Evolutionary conservation across 108 stramenopile genomes (phyloP).

Genomic region (Cyclostephanos invisitatus): DNA sequence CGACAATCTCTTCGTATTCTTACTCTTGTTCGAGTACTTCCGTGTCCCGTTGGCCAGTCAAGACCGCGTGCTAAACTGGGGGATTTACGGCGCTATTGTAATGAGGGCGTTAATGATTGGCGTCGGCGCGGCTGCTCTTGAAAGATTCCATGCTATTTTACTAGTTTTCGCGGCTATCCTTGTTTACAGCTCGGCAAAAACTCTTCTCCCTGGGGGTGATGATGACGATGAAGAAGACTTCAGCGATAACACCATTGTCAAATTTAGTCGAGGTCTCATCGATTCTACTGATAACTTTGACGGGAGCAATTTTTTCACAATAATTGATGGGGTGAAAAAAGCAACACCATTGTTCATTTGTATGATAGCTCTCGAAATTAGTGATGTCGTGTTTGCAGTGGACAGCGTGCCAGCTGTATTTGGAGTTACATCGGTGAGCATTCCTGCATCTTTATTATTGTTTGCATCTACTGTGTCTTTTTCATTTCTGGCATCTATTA

Average conservation of each 20-base stretch:
- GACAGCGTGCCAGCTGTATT: conserved; percentile 96
- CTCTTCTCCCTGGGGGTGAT: conserved; percentile 65
- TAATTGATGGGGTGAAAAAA: conserved; percentile 68
- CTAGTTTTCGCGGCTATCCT: conserved; percentile 91
- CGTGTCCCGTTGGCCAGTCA: conserved; percentile 69
- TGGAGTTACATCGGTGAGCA: conserved; percentile 89
- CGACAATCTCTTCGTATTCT: conserved; percentile 92
- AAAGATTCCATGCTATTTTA: conserved; percentile 82
- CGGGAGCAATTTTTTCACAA: conserved; percentile 89
- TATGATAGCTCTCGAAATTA: conserved; percentile 92
- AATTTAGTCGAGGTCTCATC: conserved; percentile 64
- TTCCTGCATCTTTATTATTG: conserved; percentile 8
- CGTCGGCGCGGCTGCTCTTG: conserved; percentile 84
- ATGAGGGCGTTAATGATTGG: conserved; percentile 96
- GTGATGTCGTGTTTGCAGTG: conserved; percentile 96
- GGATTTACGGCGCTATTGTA: conserved; percentile 85
- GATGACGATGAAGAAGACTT: conserved; percentile 86
- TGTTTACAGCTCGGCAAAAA: conserved; percentile 74
- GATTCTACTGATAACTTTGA: conserved; percentile 78
- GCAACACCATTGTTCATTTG: conserved; percentile 95
- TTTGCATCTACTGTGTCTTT: neutral
- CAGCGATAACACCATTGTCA: conserved; percentile 73
- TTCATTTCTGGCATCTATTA: neutral
- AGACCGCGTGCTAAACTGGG: conserved; percentile 83
- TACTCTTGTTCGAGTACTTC: conserved; percentile 90